phyloP scores from a whole-genome alignment of 768 basidiomycete species.

The Xerocomellus amylosporus region DNA sequence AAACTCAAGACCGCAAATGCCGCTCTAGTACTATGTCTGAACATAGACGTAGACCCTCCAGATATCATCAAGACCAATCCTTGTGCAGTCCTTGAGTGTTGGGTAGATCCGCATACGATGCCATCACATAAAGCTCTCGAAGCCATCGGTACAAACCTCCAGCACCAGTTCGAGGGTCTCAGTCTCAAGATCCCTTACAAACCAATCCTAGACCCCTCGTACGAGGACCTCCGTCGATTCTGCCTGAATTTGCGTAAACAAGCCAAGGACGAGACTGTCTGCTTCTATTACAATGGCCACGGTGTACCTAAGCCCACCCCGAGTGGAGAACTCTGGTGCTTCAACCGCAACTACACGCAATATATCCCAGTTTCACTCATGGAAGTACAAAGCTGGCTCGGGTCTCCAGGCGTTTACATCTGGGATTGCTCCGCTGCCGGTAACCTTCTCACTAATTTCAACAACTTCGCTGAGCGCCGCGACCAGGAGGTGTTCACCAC shows the following conservation, averaged over 20 bases:
- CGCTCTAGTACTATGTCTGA: conserved; percentile 86
- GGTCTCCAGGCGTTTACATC: conserved; percentile 93
- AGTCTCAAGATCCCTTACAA: conserved; percentile 94
- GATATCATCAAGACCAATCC: conserved; percentile 97
- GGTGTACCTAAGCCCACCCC: conserved; percentile 96
- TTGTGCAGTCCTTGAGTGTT: conserved; percentile 91
- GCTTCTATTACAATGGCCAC: conserved; percentile 98
- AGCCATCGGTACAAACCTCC: conserved; percentile 87
- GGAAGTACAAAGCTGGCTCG: conserved; percentile 92
- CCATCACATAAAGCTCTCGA: conserved; percentile 92
- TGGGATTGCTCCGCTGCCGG: conserved; percentile 99
- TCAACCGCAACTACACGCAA: conserved; percentile 95
- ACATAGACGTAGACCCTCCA: conserved; percentile 97
- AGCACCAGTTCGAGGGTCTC: conserved; percentile 94
- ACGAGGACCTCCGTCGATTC: conserved; percentile 88
- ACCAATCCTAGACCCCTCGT: conserved; percentile 90
- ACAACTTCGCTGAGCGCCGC: conserved; percentile 68
- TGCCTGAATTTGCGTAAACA: conserved; percentile 80
- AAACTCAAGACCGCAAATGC: conserved; percentile 92
- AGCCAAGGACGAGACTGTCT: conserved; percentile 89
- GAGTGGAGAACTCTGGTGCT: conserved; percentile 97
- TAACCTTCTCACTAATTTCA: conserved; percentile 87
- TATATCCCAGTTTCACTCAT: conserved; percentile 96
- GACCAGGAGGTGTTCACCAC: conserved; percentile 61
- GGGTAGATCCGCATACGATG: conserved; percentile 94